Evolutionary conservation across 257 asterid genomes (phyloP).

Genomic region (Vinca minor): DNA sequence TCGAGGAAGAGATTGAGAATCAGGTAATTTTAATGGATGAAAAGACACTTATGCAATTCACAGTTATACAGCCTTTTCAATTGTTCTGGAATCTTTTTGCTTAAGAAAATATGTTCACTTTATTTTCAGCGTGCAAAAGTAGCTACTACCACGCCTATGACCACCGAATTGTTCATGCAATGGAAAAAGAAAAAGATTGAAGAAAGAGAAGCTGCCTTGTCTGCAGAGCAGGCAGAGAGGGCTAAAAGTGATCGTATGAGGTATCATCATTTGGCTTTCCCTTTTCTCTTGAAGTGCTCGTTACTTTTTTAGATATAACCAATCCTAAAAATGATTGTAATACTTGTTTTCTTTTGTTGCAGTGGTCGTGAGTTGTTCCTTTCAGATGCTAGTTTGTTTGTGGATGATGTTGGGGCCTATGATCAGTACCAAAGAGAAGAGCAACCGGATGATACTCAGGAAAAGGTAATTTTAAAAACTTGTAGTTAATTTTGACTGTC

Average conservation of each 20-base stretch:
- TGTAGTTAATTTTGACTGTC: too few relatives aligned
- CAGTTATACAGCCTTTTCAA: background rate
- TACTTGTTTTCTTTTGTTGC: conserved; percentile 18
- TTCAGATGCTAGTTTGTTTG: conserved; percentile 65
- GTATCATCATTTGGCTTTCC: conserved; percentile 21
- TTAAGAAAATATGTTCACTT: conserved; percentile 10
- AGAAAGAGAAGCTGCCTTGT: conserved; percentile 75
- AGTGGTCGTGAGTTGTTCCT: conserved; percentile 94
- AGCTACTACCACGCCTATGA: conserved; percentile 70
- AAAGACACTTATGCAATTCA: background rate
- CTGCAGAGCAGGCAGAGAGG: conserved; percentile 81
- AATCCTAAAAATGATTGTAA: conserved; percentile 9
- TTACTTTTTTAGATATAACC: background rate
- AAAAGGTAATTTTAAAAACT: conserved; percentile 33
- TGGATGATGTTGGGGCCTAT: conserved; percentile 82
- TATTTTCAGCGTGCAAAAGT: conserved; percentile 67
- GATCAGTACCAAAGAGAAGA: conserved; percentile 63
- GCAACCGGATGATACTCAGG: conserved; percentile 25
- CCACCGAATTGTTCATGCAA: conserved; percentile 70
- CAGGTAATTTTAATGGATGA: conserved; percentile 38
- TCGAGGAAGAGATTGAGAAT: conserved; percentile 93
- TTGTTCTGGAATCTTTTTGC: background rate
- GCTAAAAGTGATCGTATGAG: conserved; percentile 99
- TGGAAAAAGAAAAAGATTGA: conserved; percentile 84
- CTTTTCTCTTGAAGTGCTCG: background rate